Evolutionary conservation across 208 protist genomes (phyloP), one percentile per base, ranked within the genome.

Genomic region (Wallacemonas sp.): DNA sequence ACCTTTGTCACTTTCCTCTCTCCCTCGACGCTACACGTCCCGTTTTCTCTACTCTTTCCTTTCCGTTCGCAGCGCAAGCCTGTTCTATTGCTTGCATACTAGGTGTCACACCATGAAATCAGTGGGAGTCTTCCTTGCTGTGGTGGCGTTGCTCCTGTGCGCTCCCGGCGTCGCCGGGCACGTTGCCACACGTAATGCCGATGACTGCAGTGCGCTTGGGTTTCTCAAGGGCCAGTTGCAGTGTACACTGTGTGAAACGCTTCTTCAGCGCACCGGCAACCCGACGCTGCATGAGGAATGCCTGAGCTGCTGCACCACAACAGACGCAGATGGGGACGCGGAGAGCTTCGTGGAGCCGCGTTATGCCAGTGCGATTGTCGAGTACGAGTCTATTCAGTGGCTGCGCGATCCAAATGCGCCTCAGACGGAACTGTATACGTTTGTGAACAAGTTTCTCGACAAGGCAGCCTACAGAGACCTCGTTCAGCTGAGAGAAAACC

Each of bases 241-340:
- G n/a, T 90, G 83, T 48, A 24, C 12, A 0, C 32, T 70, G 46
- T 93, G 87, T 46, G 62, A 65, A 1, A 29, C 67, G 32, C 70
- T 93, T 3, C 65, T 80, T 2, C 46, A 76, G 14, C 55, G 81
- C 48, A 90, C 83, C 2, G 71, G 69, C 5, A 83, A 48, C 52
- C 26, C 26, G 1, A 61, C 65, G 4, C 36, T 93, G 1, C 46
- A 81, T 14, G 38, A 72, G 27, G 83, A 93, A 49, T 93, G 87
- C 64, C 43, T 69, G 16, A 33, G 65, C 17, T 93, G 83, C 72
- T 90, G 87, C 71, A 61, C 61, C 1, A 19, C 21, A 0, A 44
- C 64, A 17, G 43, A 66, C 11, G 39, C 61, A 26, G 61, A 55
- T 54, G 44, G 34, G 36, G 52, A 44, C n/a, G 32, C 38, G 19